phyloP scores from a whole-genome alignment of 2,329 filamentous ascomycete genomes.

The Fusarium nelsonii region DNA sequence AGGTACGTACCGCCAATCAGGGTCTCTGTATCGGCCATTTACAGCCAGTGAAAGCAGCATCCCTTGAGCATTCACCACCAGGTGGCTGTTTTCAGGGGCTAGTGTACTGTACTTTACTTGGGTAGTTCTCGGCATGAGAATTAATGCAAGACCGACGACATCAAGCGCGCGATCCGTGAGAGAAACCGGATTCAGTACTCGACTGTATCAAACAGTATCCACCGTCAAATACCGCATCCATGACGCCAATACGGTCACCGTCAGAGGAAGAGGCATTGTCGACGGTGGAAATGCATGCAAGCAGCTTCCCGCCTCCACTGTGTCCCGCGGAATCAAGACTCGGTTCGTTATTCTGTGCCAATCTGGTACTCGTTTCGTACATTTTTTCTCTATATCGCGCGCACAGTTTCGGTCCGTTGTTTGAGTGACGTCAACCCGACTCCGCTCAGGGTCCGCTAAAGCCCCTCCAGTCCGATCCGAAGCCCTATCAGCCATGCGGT shows the following conservation, averaged over 20 bases:
- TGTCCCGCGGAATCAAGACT: constrained; percentile 23
- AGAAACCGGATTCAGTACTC: constrained; percentile 28
- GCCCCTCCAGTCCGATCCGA: constrained; percentile 38
- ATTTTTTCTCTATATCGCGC: constrained; percentile 5
- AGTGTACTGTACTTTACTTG: background rate
- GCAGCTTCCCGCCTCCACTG: constrained; percentile 12
- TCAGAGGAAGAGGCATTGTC: constrained; percentile 32
- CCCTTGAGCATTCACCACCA: constrained; percentile 8
- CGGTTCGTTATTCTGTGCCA: constrained; percentile 25
- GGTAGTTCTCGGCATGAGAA: constrained; percentile 21
- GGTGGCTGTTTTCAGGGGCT: constrained; percentile 11
- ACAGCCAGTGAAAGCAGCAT: constrained; percentile 31
- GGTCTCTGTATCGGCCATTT: constrained; percentile 24
- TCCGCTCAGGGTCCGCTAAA: constrained; percentile 36
- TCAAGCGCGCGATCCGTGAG: constrained; percentile 29
- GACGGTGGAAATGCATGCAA: constrained; percentile 37
- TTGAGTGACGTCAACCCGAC: constrained; percentile 49
- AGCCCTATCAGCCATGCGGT: constrained; percentile 48
- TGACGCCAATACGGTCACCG: constrained; percentile 43
- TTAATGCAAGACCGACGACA: constrained; percentile 35
- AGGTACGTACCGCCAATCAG: constrained; percentile 39
- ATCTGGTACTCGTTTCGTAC: constrained; percentile 24
- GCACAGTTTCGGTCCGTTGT: constrained; percentile 41
- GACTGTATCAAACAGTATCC: constrained; percentile 21
- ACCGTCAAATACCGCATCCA: constrained; percentile 33